Evolutionary conservation across 768 basidiomycete species (phyloP).

Genomic region (Favolaschia claudopus): DNA sequence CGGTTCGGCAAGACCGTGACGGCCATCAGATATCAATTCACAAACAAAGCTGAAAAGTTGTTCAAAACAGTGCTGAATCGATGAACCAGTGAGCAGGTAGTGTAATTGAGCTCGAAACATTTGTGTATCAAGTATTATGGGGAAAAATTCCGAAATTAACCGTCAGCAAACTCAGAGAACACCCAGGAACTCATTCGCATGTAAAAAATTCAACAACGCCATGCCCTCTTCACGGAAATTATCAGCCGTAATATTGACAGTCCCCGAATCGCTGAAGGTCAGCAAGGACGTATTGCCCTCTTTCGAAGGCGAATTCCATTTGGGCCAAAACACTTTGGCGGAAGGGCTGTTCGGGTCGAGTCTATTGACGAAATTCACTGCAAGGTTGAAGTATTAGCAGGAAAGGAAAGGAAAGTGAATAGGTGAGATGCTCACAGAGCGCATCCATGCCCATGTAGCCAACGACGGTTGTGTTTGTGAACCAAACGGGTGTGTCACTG

Average conservation of each 20-base stretch:
- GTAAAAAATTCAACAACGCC: background rate
- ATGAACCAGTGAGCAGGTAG: too few relatives aligned
- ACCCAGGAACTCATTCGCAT: too few relatives aligned
- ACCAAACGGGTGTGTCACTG: background rate
- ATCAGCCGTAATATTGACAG: conserved; percentile 6
- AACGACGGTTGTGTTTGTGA: background rate
- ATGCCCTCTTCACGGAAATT: conserved; percentile 2
- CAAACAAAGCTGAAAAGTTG: too few relatives aligned
- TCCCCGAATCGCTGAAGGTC: conserved; percentile 6
- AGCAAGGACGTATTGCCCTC: background rate
- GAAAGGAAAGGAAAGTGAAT: background rate
- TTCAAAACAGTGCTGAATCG: too few relatives aligned
- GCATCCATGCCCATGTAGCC: background rate
- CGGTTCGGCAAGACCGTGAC: too few relatives aligned
- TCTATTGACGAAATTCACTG: conserved; percentile 18
- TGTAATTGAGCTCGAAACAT: too few relatives aligned
- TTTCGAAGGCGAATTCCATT: background rate
- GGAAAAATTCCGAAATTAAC: too few relatives aligned
- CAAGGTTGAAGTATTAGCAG: background rate
- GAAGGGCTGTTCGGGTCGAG: conserved; percentile 8
- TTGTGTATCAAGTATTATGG: too few relatives aligned
- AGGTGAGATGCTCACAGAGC: background rate
- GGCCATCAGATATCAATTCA: too few relatives aligned
- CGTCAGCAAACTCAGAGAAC: too few relatives aligned
- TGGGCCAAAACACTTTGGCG: background rate